Percentiles rank a stretch among this genome's conserved stretches.
phyloP scores from a whole-genome alignment of 768 basidiomycete species.

The Amanita brunnescens region DNA sequence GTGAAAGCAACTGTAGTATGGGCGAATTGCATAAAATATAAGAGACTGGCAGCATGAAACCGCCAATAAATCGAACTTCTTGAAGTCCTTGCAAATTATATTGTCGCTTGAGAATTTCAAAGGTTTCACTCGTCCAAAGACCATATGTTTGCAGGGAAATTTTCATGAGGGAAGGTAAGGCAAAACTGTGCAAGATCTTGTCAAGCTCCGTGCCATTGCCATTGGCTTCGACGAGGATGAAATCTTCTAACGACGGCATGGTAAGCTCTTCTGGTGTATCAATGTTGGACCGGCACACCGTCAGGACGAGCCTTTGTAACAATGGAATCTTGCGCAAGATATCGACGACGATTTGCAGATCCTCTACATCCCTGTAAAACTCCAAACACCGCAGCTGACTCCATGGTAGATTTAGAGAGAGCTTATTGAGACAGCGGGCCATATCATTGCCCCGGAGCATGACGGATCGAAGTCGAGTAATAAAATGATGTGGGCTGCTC shows the following conservation, averaged over 20 bases:
- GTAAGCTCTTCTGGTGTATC: neutral
- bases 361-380: neutral
- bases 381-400: neutral
- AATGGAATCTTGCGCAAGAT: neutral
- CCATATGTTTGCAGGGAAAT: neutral
- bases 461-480: too few species aligned
- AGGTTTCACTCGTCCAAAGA: neutral
- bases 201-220: neutral
- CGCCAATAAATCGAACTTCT: neutral
- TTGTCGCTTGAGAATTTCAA: neutral
- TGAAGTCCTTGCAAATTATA: neutral
- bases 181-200: neutral
- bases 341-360: neutral
- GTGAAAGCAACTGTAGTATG: neutral
- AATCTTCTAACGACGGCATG: neutral
- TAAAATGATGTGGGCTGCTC: too few species aligned
- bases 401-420: neutral
- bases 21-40: neutral
- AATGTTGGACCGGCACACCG: too few species aligned
- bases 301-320: neutral
- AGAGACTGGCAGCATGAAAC: neutral
- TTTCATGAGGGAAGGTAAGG: neutral
- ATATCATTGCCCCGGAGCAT: too few species aligned
- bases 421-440: too few species aligned
- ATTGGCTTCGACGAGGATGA: neutral